Conservation (phyloP, 495 filamentous ascomycete species). For the Podospora pseudopauciseta region DNA sequence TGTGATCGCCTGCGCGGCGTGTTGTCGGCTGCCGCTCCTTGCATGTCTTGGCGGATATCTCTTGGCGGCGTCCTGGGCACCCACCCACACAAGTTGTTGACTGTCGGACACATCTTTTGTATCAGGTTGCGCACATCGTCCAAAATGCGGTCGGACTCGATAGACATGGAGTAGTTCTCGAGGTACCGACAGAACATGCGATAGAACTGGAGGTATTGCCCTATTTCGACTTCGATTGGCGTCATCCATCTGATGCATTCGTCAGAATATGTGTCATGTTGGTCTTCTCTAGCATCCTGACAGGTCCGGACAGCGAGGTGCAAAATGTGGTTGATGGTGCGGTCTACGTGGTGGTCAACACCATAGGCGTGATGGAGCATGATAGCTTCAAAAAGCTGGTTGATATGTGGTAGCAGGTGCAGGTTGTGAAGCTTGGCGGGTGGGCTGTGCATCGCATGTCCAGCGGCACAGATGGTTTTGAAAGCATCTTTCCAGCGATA, state of each 20-base stretch:
- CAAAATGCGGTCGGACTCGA: not conserved
- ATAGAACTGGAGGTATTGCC: not conserved
- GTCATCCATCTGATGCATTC: not conserved
- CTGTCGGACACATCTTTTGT: not conserved
- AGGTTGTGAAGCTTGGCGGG: not conserved
- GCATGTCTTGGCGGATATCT: not conserved
- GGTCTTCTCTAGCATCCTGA: not conserved
- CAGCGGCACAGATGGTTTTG: not conserved
- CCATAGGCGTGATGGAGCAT: conserved; percentile 7
- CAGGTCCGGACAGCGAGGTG: not conserved
- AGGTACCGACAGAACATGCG: not conserved
- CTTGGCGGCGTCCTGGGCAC: not conserved
- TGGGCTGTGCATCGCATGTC: not conserved
- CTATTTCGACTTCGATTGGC: not conserved
- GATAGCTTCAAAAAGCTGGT: conserved; percentile 6
- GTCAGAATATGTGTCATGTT: not conserved
- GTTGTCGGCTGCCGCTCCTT: not conserved
- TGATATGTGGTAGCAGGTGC: not conserved
- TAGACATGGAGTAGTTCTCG: not conserved
- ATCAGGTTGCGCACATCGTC: not conserved
- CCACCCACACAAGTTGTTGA: not conserved
- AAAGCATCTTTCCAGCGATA: not conserved
- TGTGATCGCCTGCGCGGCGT: not conserved
- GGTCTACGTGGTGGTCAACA: not conserved
- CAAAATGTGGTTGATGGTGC: not conserved